phyloP scores from a whole-genome alignment of 768 basidiomycete genomes.

The Termitomyces sp. region DNA sequence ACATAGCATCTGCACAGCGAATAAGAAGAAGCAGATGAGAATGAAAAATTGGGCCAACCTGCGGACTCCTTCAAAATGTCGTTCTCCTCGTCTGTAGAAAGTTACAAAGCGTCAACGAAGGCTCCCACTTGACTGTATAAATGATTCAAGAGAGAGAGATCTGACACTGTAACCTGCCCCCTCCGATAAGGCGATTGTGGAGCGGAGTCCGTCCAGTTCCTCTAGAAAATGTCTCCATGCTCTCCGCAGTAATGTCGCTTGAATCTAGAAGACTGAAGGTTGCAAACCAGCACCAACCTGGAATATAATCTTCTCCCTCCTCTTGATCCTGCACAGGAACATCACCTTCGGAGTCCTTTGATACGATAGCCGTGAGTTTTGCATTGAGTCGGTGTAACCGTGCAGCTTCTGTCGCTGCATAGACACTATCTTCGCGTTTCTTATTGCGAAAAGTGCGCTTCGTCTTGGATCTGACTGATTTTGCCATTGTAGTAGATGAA shows the following conservation, averaged over 20 bases:
- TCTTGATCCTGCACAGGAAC: conserved; percentile 27
- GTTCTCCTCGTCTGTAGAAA: conserved; percentile 29
- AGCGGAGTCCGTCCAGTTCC: conserved; percentile 10
- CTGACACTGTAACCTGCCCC: conserved; percentile 19
- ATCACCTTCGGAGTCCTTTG: conserved; percentile 35
- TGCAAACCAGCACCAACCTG: conserved; percentile 70
- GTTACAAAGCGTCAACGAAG: conserved; percentile 35
- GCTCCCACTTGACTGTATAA: conserved; percentile 25
- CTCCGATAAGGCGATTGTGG: not conserved
- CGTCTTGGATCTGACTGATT: conserved; percentile 78
- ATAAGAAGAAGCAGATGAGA: conserved; percentile 14
- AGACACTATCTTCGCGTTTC: conserved; percentile 72
- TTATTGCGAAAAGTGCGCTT: conserved; percentile 76
- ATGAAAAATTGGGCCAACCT: conserved; percentile 25
- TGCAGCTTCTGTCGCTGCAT: conserved; percentile 74
- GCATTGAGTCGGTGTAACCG: conserved; percentile 68
- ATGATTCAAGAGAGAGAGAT: conserved; percentile 31
- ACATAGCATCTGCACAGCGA: conserved; percentile 44
- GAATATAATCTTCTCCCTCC: conserved; percentile 33
- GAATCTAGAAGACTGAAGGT: conserved; percentile 57
- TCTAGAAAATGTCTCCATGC: conserved; percentile 32
- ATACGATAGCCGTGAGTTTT: conserved; percentile 53
- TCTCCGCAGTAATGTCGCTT: conserved; percentile 49
- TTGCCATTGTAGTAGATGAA: conserved; percentile 54
- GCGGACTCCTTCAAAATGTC: conserved; percentile 20